Evolutionary conservation across 306 rosid species (phyloP).

Genomic region (Begonia peltatifolia): DNA sequence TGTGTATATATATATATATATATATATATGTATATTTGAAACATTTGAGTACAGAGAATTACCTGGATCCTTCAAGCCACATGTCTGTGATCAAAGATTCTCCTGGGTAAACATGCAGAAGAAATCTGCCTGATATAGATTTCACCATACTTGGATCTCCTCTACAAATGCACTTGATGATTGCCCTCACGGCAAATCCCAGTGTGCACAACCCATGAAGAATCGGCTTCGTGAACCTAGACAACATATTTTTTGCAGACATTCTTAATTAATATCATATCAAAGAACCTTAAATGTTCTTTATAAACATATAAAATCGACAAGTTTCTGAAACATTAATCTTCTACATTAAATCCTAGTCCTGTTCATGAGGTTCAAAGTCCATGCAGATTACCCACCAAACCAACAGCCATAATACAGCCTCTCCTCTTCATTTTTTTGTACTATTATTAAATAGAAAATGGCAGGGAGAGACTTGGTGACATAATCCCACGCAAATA

Average conservation of each 20-base stretch:
- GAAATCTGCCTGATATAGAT: slow-evolving; percentile 64
- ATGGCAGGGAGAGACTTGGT: slow-evolving; percentile 5
- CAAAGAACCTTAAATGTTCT: background rate
- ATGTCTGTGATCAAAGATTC: slow-evolving; percentile 79
- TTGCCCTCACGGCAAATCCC: slow-evolving; percentile 82
- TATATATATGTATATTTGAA: too few species aligned
- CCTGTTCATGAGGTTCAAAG: too few species aligned
- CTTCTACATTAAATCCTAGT: too few species aligned
- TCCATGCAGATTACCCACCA: too few species aligned
- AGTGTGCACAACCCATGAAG: slow-evolving; percentile 84
- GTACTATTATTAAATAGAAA: too few species aligned
- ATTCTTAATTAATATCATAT: too few species aligned
- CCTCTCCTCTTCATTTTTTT: too few species aligned
- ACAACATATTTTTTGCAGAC: too few species aligned
- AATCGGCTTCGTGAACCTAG: slow-evolving; percentile 81
- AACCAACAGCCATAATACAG: too few species aligned
- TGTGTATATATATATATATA: too few species aligned
- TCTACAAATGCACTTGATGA: slow-evolving; percentile 64
- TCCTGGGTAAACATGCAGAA: slow-evolving; percentile 83
- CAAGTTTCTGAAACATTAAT: background rate
- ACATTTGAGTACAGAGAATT: background rate
- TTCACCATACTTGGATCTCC: slow-evolving; percentile 60
- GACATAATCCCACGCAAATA: slow-evolving; percentile 1
- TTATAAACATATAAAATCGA: background rate
- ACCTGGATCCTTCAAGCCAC: slow-evolving; percentile 87